A percentile compares a stretch with the other conserved stretches of the same genome.
These are phyloP conservation scores for Cunninghamia lanceolata DNA, from an alignment of 75 land plant genomes.

Conservation along the genomic window DNA sequence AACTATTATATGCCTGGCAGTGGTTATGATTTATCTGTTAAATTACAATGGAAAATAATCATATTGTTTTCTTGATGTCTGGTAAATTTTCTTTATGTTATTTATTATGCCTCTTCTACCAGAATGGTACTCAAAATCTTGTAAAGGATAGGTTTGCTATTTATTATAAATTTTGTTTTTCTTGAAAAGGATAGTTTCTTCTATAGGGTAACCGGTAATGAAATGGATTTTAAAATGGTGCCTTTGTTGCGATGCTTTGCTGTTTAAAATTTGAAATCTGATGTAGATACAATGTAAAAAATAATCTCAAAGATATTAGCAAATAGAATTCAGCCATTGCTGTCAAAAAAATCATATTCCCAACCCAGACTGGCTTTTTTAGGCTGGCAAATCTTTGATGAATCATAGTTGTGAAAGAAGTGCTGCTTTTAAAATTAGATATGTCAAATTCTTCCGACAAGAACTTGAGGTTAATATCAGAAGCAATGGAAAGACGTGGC, in stretches of 20 bases:
- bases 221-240: neutral
- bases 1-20: neutral
- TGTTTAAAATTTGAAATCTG: neutral
- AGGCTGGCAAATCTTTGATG: neutral
- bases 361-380: neutral
- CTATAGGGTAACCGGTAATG: neutral
- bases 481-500: neutral
- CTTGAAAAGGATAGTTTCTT: neutral
- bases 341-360: neutral
- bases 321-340: neutral
- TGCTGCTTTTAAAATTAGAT: neutral
- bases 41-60: neutral
- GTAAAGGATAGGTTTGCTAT: neutral
- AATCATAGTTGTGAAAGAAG: neutral
- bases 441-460: neutral
- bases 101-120: neutral
- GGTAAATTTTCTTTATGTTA: neutral
- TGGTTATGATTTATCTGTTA: neutral
- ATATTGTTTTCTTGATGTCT: neutral
- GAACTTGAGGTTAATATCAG: neutral
- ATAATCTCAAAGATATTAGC: neutral
- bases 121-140: neutral
- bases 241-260: neutral
- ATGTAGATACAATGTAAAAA: neutral
- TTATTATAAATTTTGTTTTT: no score